Evolutionary conservation across 2,329 filamentous ascomycete species (phyloP).

Genomic region (Aspergillus fumigatus): DNA sequence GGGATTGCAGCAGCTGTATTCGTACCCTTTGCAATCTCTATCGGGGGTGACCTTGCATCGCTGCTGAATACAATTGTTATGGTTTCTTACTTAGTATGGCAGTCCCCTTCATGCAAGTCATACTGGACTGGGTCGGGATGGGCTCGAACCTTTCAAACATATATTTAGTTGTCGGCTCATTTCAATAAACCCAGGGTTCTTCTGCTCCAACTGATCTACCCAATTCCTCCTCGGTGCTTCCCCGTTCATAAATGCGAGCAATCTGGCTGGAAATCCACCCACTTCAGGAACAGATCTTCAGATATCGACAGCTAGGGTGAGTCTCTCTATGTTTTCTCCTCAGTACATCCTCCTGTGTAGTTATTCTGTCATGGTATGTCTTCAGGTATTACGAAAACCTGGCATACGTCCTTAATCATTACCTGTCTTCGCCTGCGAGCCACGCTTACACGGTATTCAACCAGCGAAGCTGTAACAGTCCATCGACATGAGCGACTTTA

Average conservation of each 20-base stretch:
- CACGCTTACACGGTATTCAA: neutral
- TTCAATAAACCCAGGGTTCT: neutral
- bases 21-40: neutral
- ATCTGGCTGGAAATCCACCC: neutral
- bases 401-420: neutral
- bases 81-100: neutral
- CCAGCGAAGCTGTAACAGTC: neutral
- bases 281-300: neutral
- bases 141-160: slow-evolving; percentile 1
- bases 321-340: neutral
- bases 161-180: slow-evolving; percentile 9
- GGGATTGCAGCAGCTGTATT: neutral
- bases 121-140: neutral
- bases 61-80: neutral
- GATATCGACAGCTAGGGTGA: neutral
- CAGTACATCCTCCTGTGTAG: neutral
- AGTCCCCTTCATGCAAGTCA: neutral
- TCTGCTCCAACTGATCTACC: neutral
- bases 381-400: neutral
- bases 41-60: neutral
- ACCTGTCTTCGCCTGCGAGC: neutral
- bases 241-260: neutral
- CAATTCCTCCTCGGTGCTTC: neutral
- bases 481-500: slow-evolving; percentile 36
- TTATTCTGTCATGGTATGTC: neutral